phyloP scores from a whole-genome alignment of 2,329 filamentous ascomycete genomes.

The Hypomyces rosellus region DNA sequence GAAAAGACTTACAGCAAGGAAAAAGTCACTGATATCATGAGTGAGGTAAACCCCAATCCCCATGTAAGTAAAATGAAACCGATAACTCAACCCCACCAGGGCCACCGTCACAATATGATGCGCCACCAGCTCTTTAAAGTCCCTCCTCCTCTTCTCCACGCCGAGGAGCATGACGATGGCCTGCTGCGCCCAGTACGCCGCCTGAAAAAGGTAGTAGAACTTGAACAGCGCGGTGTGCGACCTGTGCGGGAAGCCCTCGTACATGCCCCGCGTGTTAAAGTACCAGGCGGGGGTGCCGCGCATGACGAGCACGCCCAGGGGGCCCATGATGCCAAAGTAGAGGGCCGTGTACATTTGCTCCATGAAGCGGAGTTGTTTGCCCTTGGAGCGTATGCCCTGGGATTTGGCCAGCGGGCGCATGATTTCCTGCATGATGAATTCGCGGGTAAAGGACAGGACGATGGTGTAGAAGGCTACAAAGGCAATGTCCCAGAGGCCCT shows the following conservation, averaged over 20 bases:
- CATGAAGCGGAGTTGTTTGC: constrained; percentile 85
- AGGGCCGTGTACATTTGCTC: constrained; percentile 90
- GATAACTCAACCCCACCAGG: constrained; percentile 78
- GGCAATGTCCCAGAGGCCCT: constrained; percentile 74
- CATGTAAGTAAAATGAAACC: constrained; percentile 94
- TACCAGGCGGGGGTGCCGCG: constrained; percentile 82
- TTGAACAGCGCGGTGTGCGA: constrained; percentile 77
- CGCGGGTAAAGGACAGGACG: constrained; percentile 83
- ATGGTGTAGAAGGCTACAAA: constrained; percentile 85
- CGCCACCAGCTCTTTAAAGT: constrained; percentile 84
- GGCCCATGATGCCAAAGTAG: constrained; percentile 77
- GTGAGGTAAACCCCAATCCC: constrained; percentile 90
- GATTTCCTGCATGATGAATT: constrained; percentile 88
- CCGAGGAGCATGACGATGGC: constrained; percentile 77
- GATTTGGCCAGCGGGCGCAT: constrained; percentile 67
- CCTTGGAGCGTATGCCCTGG: constrained; percentile 58
- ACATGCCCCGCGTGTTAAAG: constrained; percentile 85
- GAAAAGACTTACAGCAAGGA: constrained; percentile 73
- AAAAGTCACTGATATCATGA: constrained; percentile 89
- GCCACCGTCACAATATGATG: constrained; percentile 84
- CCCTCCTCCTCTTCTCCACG: constrained; percentile 86
- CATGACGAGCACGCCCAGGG: constrained; percentile 84
- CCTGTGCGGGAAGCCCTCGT: constrained; percentile 76
- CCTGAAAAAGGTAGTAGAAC: constrained; percentile 89
- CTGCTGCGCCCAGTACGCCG: constrained; percentile 90